Percentiles rank a stretch among this genome's conserved stretches.
These are phyloP conservation scores for Fusarium camptoceras DNA, from an alignment of 2,329 filamentous ascomycete species.

Conservation along the genomic window DNA sequence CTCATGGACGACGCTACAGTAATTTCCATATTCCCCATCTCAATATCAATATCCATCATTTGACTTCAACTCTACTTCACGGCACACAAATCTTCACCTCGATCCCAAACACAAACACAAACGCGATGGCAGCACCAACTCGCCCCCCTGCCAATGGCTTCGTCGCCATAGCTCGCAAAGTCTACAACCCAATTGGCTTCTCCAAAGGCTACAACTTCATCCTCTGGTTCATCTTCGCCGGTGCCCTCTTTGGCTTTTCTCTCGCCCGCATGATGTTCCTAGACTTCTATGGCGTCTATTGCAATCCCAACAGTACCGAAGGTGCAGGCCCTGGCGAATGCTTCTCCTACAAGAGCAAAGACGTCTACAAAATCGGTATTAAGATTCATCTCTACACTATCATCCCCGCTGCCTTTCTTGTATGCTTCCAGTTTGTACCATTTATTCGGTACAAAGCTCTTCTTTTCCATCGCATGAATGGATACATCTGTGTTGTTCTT, in stretches of 20 bases:
- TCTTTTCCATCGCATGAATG: slow-evolving; percentile 70
- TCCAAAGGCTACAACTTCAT: slow-evolving; percentile 56
- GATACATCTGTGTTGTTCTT: slow-evolving; percentile 65
- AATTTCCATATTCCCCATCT: no score
- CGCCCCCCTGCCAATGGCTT: slow-evolving; percentile 15
- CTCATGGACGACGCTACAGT: rapidly evolving
- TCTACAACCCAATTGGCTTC: slow-evolving; percentile 66
- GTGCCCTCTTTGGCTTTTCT: slow-evolving; percentile 46
- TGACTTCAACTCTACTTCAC: not conserved
- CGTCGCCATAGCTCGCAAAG: slow-evolving; percentile 7
- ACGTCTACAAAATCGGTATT: slow-evolving; percentile 52
- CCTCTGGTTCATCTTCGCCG: slow-evolving; percentile 62
- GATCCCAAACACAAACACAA: not conserved
- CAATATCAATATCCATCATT: not conserved
- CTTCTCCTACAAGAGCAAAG: slow-evolving; percentile 17
- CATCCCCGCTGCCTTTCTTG: slow-evolving; percentile 58
- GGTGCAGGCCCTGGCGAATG: slow-evolving; percentile 19
- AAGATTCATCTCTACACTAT: slow-evolving; percentile 58
- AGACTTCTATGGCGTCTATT: slow-evolving; percentile 15
- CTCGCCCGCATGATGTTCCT: slow-evolving; percentile 42
- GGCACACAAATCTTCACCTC: not conserved
- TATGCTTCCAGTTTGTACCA: slow-evolving; percentile 61
- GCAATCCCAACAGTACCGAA: not conserved
- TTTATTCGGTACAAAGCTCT: slow-evolving; percentile 59
- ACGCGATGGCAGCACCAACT: not conserved